These are phyloP conservation scores for Tylopilus vinaceipallidus DNA, from an alignment of 768 basidiomycete genomes.

Conservation along the genomic window DNA sequence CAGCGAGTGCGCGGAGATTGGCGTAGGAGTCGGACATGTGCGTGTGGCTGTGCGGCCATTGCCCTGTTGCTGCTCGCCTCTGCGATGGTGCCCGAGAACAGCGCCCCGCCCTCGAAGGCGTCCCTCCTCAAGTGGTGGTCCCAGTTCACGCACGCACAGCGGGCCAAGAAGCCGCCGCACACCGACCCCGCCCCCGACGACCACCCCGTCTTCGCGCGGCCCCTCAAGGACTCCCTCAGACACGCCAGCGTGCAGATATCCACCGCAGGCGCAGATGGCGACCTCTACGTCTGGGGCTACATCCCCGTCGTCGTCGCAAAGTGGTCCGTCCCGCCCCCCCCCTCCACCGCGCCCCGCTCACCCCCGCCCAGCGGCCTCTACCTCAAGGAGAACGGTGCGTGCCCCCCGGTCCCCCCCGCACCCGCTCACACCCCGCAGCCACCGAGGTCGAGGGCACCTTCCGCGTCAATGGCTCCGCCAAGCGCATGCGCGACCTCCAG, in stretches of 20 bases:
- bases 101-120: slow-evolving; percentile 49
- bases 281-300: slow-evolving; percentile 88
- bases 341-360: slow-evolving; percentile 1
- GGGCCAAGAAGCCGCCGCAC: slow-evolving; percentile 57
- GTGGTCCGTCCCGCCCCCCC: slow-evolving; percentile 60
- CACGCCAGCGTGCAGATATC: slow-evolving; percentile 94
- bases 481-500: slow-evolving; percentile 95
- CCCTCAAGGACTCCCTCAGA: slow-evolving; percentile 78
- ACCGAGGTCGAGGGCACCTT: slow-evolving; percentile 94
- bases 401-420: neutral
- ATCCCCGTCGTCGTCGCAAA: slow-evolving; percentile 98
- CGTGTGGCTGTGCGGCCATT: slow-evolving; percentile 20
- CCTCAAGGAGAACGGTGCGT: slow-evolving; percentile 88
- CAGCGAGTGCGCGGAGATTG: neutral
- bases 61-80: neutral
- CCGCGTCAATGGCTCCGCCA: slow-evolving; percentile 92
- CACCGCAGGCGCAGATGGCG: slow-evolving; percentile 78
- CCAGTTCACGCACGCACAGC: slow-evolving; percentile 66
- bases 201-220: slow-evolving; percentile 77
- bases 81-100: slow-evolving; percentile 30
- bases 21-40: neutral
- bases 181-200: slow-evolving; percentile 25
- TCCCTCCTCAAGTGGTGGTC: slow-evolving; percentile 82
- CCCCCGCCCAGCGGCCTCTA: slow-evolving; percentile 67
- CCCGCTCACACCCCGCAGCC: slow-evolving; percentile 39